Evolutionary conservation across 169 alveolate species (phyloP).

Genomic region (Theileria parva): DNA sequence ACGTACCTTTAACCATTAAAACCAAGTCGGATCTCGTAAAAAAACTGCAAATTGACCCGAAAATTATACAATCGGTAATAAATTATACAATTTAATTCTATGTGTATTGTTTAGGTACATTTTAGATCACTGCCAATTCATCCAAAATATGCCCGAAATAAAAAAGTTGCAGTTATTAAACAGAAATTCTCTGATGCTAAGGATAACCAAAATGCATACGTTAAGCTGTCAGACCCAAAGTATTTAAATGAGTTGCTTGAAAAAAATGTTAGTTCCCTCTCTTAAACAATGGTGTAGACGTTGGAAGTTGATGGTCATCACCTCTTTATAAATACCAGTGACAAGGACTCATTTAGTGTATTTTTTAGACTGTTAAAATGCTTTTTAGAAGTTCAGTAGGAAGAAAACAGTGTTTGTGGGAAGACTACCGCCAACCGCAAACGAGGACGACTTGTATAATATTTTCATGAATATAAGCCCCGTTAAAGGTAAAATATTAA

Average conservation of each 20-base stretch:
- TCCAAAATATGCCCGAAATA: constrained; percentile 65
- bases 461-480: constrained; percentile 47
- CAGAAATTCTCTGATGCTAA: constrained; percentile 62
- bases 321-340: constrained; percentile 36
- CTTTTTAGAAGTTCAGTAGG: constrained; percentile 47
- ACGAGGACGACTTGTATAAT: constrained; percentile 51
- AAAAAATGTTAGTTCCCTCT: constrained; percentile 24
- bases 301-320: constrained; percentile 61
- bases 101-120: constrained; percentile 37
- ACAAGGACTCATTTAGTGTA: constrained; percentile 53
- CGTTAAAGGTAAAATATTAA: constrained; percentile 30
- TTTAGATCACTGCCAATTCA: constrained; percentile 58
- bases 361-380: background rate
- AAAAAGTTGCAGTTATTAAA: constrained; percentile 58
- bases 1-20: constrained; percentile 65
- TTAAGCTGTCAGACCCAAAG: constrained; percentile 47
- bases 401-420: constrained; percentile 65
- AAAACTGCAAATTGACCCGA: constrained; percentile 60
- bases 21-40: constrained; percentile 65
- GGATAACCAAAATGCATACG: constrained; percentile 61
- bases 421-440: constrained; percentile 54
- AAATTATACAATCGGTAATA: constrained; percentile 56
- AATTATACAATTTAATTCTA: constrained; percentile 20
- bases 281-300: constrained; percentile 21
- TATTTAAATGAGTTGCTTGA: constrained; percentile 37